phyloP scores from a whole-genome alignment of 139 green algal species.

The Pseudopediastrum boryanum region DNA sequence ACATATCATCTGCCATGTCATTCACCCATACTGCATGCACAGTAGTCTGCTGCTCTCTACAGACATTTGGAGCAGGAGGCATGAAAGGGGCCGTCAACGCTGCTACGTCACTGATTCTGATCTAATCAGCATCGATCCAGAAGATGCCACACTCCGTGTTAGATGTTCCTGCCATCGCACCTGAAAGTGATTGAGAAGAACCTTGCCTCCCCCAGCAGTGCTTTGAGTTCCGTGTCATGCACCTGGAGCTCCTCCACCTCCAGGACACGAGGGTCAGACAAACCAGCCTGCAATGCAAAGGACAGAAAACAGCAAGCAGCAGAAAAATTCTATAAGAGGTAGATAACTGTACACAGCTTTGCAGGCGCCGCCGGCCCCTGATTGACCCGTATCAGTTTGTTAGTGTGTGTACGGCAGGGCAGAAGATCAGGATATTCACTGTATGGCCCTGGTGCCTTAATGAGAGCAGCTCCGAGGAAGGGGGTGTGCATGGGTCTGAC shows the following conservation, averaged over 20 bases:
- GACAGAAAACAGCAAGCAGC: too few species aligned
- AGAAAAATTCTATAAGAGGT: too few species aligned
- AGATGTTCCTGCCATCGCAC: slow-evolving; percentile 17
- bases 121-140: not conserved
- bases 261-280: slow-evolving; percentile 84
- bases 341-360: too few species aligned
- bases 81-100: not conserved
- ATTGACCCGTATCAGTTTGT: too few species aligned
- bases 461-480: too few species aligned
- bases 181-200: slow-evolving; percentile 96
- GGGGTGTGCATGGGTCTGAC: too few species aligned
- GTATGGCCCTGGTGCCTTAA: too few species aligned
- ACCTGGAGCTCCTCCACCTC: slow-evolving; percentile 66
- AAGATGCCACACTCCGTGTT: not conserved
- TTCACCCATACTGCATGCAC: not conserved
- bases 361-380: too few species aligned
- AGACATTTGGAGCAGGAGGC: not conserved
- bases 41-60: not conserved
- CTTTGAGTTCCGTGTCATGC: slow-evolving; percentile 74
- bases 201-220: slow-evolving; percentile 79
- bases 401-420: too few species aligned
- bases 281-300: too few species aligned
- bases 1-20: not conserved
- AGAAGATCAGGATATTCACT: too few species aligned
- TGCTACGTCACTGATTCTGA: not conserved